Evolutionary conservation across 345 rosid genomes (phyloP), one percentile per base, ranked within the genome.

Genomic region (Euphorbia peplus): DNA sequence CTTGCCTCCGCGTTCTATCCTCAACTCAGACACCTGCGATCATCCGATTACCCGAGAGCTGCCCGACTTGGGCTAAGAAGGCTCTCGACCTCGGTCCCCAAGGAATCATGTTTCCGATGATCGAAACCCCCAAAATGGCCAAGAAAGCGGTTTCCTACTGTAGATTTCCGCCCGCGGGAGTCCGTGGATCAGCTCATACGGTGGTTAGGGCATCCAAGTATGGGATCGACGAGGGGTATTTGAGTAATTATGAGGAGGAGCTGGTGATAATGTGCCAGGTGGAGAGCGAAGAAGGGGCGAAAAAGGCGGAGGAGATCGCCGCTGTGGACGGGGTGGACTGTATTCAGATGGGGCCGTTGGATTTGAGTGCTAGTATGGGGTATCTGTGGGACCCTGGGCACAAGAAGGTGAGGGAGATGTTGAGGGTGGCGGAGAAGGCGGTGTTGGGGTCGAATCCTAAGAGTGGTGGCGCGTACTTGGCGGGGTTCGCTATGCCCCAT

Each of bases 71-170:
- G 96, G 95, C 95, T 2, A 93, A 90, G 62, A 90, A 91, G 66
- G 97, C 98, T 25, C 85, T 93, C 44, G 96, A 90, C 80, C 82
- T 93, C 21, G 97, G 98, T 4, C 97, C 98, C 1, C 87, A 87
- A 28, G 98, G 98, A 25, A 42, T 93, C 76, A 90, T 93, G 98
- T 87, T 93, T 55, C 98, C 97, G 12, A 89, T 93, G 97, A 85
- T 93, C 67, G 97, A 90, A 1, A 76, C 79, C 37, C 75, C 88
- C 1, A 79, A 84, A 55, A 77, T 66, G 35, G 98, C 98, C 3
- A 68, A 44, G 62, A 84, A 86, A 53, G 98, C 92, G 32, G 97
- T 93, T 64, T 84, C 96, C 25, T 89, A 89, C 63, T 88, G 96
- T 80, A 78, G 86, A 9, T 93, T 86, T 68, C 96, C 95, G n/a